phyloP scores from a whole-genome alignment of 1,139 yeast genomes.

The Hyphopichia burtonii region DNA sequence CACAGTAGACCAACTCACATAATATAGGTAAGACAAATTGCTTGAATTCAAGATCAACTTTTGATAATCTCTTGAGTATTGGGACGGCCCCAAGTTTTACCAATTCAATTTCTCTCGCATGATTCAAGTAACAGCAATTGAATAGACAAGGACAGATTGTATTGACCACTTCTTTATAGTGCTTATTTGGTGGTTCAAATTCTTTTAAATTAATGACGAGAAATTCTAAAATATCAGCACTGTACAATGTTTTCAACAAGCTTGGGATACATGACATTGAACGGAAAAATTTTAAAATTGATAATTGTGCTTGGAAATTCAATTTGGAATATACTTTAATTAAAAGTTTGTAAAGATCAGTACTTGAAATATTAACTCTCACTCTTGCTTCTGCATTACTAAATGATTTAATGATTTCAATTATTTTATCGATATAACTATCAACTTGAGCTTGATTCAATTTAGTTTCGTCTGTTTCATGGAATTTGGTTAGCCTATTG shows the following conservation, averaged over 20 bases:
- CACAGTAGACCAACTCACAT: constrained; percentile 60
- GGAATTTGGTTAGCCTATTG: constrained; percentile 24
- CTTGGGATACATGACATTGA: constrained; percentile 43
- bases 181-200: constrained; percentile 24
- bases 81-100: constrained; percentile 57
- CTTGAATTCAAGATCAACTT: constrained; percentile 49
- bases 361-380: constrained; percentile 36
- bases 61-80: constrained; percentile 44
- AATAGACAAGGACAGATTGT: constrained; percentile 45
- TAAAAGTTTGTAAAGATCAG: constrained; percentile 46
- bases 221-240: constrained; percentile 45
- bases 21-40: constrained; percentile 64
- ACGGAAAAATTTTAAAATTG: constrained; percentile 41
- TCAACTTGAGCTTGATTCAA: constrained; percentile 20
- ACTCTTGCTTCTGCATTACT: constrained; percentile 47
- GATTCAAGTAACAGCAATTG: constrained; percentile 60
- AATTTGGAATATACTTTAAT: constrained; percentile 39
- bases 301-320: constrained; percentile 30
- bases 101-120: constrained; percentile 50
- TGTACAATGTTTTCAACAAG: constrained; percentile 30
- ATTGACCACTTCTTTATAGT: constrained; percentile 43
- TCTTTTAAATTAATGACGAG: constrained; percentile 29
- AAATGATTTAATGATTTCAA: constrained; percentile 40
- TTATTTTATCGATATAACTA: constrained; percentile 32
- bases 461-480: constrained; percentile 11